Evolutionary conservation across 1,139 yeast species (phyloP).

Genomic region (Debaryomyces subglobosus): DNA sequence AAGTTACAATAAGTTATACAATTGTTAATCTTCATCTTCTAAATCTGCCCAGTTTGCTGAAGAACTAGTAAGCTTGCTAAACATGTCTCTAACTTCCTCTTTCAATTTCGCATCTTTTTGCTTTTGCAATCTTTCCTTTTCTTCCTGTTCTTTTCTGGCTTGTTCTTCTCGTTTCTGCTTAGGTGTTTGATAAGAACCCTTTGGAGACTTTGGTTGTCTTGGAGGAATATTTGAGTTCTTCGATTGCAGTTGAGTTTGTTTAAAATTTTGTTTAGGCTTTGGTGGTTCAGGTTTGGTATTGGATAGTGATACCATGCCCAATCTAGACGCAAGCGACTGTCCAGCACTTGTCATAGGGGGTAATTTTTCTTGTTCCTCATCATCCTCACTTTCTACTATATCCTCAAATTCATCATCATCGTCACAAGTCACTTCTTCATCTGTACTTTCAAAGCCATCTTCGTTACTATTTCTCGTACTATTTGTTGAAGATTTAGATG

Average conservation of each 20-base stretch:
- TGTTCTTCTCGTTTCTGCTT: slow-evolving; percentile 16
- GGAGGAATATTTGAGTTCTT: slow-evolving; percentile 3
- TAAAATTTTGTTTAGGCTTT: slow-evolving; percentile 8
- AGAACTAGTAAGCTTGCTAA: slow-evolving; percentile 33
- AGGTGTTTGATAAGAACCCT: slow-evolving; percentile 16
- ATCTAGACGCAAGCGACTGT: slow-evolving; percentile 24
- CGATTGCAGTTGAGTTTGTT: slow-evolving; percentile 14
- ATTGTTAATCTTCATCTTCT: slow-evolving; percentile 11
- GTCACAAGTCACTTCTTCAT: slow-evolving; percentile 11
- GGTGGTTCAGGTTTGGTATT: slow-evolving; percentile 1
- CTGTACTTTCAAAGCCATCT: slow-evolving; percentile 11
- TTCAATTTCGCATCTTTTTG: slow-evolving; percentile 23
- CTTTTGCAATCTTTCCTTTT: slow-evolving; percentile 12
- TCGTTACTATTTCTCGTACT: not conserved
- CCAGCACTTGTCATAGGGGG: slow-evolving; percentile 16
- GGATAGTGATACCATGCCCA: slow-evolving; percentile 18
- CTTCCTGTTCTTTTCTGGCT: slow-evolving; percentile 12
- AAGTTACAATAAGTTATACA: slow-evolving; percentile 4
- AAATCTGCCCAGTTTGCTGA: slow-evolving; percentile 40
- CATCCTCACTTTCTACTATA: slow-evolving; percentile 9
- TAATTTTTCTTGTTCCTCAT: slow-evolving; percentile 6
- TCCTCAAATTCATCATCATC: not conserved
- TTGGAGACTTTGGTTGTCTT: slow-evolving; percentile 1
- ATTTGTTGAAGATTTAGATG: not conserved
- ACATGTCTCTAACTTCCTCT: slow-evolving; percentile 33